phyloP scores from a whole-genome alignment of 140 eudicot species.

The Oenanthe javanica region DNA sequence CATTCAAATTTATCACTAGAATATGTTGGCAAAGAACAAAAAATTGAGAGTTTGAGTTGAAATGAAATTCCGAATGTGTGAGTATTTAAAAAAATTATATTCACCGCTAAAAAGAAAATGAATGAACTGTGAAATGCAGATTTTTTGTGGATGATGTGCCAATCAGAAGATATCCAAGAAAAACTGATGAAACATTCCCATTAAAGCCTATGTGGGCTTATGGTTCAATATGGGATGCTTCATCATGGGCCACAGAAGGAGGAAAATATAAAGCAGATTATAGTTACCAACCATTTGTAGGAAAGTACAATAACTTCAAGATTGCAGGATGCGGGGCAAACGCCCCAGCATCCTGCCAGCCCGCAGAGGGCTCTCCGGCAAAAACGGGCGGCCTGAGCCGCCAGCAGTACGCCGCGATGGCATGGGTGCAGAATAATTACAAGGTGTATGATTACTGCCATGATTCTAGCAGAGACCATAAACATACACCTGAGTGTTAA shows the following conservation, averaged over 20 bases:
- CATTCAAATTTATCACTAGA: background rate
- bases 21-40: no score
- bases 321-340: slow-evolving; percentile 40
- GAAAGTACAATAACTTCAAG: slow-evolving; percentile 64
- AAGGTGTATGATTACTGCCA: slow-evolving; percentile 73
- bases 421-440: slow-evolving; percentile 54
- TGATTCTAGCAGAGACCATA: slow-evolving; percentile 65
- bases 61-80: no score
- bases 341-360: slow-evolving; percentile 44
- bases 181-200: slow-evolving; percentile 59
- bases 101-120: background rate
- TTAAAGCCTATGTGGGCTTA: slow-evolving; percentile 64
- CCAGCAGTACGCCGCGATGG: slow-evolving; percentile 58
- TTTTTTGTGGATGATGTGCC: slow-evolving; percentile 80
- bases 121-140: slow-evolving; percentile 22
- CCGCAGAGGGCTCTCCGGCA: slow-evolving; percentile 52
- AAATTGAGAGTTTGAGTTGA: no score
- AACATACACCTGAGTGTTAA: slow-evolving; percentile 76
- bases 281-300: slow-evolving; percentile 55
- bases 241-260: slow-evolving; percentile 78
- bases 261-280: slow-evolving; percentile 72
- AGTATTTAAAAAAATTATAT: no score
- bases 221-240: slow-evolving; percentile 91
- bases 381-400: slow-evolving; percentile 57
- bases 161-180: slow-evolving; percentile 59